These are phyloP conservation scores for Talaromyces rugulosus DNA, from an alignment of 2,329 filamentous ascomycete genomes.

Conservation along the genomic window DNA sequence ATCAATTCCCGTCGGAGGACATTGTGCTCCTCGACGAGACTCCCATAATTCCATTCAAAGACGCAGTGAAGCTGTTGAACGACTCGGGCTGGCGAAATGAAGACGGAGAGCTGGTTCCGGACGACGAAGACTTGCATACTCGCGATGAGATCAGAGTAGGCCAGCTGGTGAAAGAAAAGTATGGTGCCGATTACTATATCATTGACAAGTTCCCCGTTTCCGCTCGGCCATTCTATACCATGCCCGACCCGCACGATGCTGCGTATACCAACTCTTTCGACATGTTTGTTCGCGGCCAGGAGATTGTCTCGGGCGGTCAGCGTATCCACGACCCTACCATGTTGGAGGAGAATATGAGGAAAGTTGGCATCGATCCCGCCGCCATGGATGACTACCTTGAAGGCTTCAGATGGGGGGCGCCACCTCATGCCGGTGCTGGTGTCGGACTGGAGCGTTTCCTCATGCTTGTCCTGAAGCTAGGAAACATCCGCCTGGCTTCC, in stretches of 20 bases:
- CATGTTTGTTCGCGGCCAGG: slow-evolving; percentile 88
- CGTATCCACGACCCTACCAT: slow-evolving; percentile 78
- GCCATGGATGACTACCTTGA: slow-evolving; percentile 87
- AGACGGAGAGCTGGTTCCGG: slow-evolving; percentile 65
- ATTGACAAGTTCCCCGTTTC: slow-evolving; percentile 86
- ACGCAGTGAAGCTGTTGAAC: slow-evolving; percentile 76
- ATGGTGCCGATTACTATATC: slow-evolving; percentile 85
- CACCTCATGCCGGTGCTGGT: slow-evolving; percentile 84
- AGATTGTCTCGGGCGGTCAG: slow-evolving; percentile 88
- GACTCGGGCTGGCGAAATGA: slow-evolving; percentile 73
- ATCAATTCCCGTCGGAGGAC: slow-evolving; percentile 81
- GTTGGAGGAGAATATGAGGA: slow-evolving; percentile 72
- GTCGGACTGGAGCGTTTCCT: slow-evolving; percentile 86
- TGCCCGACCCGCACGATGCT: slow-evolving; percentile 70
- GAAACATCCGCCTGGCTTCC: slow-evolving; percentile 84
- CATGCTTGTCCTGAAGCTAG: slow-evolving; percentile 78
- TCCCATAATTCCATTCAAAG: slow-evolving; percentile 71
- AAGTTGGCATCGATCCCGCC: slow-evolving; percentile 69
- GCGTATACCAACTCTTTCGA: slow-evolving; percentile 87
- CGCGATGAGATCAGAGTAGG: slow-evolving; percentile 84
- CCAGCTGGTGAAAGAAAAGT: slow-evolving; percentile 79
- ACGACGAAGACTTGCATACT: slow-evolving; percentile 77
- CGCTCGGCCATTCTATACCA: slow-evolving; percentile 86
- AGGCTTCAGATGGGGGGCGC: slow-evolving; percentile 82
- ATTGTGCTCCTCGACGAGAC: slow-evolving; percentile 85